Evolutionary conservation across 805 yeast genomes (phyloP), one percentile per base, ranked within the genome.

Genomic region (Metschnikowia vanudenii): DNA sequence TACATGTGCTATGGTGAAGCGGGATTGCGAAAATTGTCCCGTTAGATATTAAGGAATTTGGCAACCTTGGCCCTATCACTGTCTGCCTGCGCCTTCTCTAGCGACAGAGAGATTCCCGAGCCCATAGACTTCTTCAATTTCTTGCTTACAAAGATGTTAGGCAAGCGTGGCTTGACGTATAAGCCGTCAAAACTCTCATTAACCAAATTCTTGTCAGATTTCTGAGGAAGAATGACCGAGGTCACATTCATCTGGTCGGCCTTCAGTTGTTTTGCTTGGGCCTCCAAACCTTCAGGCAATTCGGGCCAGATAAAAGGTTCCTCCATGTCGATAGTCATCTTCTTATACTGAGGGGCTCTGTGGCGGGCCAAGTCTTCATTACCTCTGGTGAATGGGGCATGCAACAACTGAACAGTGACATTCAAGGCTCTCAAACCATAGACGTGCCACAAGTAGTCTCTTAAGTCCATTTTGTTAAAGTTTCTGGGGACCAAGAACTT

Each of bases 301-400:
- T 78, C 84, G 3, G 99, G 99, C 97, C 97, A 94, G 39, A 94
- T 77, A 63, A 94, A 94, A 19, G 99, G 99, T 55, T 92, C 89
- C 47, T 82, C 83, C 92, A 94, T 86, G 58, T 91, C 98, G 43
- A 94, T 85, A 18, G 97, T 92, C 98, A 94, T 94, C 68, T 90
- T 91, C 74, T 94, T 94, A 54, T 80, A 78, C 69, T 89, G 96
- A 1, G 91, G 82, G 7, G 75, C 73, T 68, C 96, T 80, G 69
- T 77, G 81, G 63, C 97, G 82, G 14, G 89, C 84, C 56, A 75
- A 75, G 43, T 82, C 83, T 50, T 69, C 57, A 17, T 73, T 60
- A 14, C 63, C 63, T 60, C 91, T 76, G 4, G 71, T 68, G 68
- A 79, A 88, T 55, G 73, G 80, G 2, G 86, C 86, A 56, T 88